Base-by-base conservation (phyloP, 148 eudicot species). In the Suaeda aralocaspica region DNA sequence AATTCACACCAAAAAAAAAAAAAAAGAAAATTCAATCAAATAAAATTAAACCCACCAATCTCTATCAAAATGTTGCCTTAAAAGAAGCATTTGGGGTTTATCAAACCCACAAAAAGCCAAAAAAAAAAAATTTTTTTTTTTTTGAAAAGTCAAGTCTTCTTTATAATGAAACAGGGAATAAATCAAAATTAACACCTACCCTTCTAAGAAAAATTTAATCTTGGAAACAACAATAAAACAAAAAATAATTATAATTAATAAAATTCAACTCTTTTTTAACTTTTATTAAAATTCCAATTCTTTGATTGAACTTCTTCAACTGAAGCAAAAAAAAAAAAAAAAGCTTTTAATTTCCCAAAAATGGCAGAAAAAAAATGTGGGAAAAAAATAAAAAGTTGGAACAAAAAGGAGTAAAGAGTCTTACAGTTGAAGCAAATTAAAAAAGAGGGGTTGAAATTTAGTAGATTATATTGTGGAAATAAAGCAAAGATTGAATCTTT, bases 391-490 rank as follows among this genome's bases (percentile, higher is more conserved):
- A n/a, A n/a, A n/a, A n/a, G n/a, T n/a, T n/a, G 45, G 55, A 21
- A n/a, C 6, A 24, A 51, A 68, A 53, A 68, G 44, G 48, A 68
- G 28, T 31, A 48, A 39, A 61, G 42, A 71, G 15, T 71, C 75
- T 76, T 72, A 64, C 59, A 76, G 44, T 52, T 31, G 77, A 74
- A 76, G 79, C 69, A 71, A 70, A 46, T 34, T 29, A 9, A 14
- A 51, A 25, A 19, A 25, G 6, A 45, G 6, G 18, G 18, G 42
- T 34, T 26, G 53, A 67, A 31, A 15, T 66, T 66, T 18, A 49
- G 26, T 33, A n/a, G 64, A 31, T 46, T 46, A 31, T 29, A 49
- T 29, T 8, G 18, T 67, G 28, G 29, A 59, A 79, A n/a, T 0
- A 36, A 58, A 48, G 52, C 26, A 69, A 68, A 61, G 64, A 44